Percentiles rank a stretch among this genome's conserved stretches.
Evolutionary conservation across 345 rosid genomes (phyloP).

Genomic region (Cochlearia excelsa): DNA sequence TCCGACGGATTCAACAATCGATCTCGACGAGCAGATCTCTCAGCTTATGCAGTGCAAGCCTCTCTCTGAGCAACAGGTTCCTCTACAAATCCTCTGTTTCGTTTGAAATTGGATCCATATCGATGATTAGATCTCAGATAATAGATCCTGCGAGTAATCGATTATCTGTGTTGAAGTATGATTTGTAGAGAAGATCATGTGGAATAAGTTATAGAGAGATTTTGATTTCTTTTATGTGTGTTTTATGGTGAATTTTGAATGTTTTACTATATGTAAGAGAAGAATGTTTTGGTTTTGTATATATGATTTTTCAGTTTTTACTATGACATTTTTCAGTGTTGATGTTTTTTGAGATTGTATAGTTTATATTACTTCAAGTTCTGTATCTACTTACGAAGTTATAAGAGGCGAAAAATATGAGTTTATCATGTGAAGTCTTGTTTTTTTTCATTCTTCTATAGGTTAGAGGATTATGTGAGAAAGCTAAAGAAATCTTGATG

Average conservation of each 20-base stretch:
- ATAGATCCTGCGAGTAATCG: too few species aligned
- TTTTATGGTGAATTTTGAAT: too few species aligned
- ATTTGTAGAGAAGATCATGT: too few species aligned
- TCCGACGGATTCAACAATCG: slow-evolving; percentile 51
- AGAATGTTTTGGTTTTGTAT: too few species aligned
- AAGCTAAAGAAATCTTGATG: slow-evolving; percentile 95
- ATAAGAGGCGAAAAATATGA: neutral
- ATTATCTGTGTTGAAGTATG: too few species aligned
- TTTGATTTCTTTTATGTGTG: too few species aligned
- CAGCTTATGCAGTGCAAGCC: slow-evolving; percentile 54
- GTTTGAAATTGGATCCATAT: slow-evolving; percentile 5
- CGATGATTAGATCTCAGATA: too few species aligned
- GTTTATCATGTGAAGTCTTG: slow-evolving; percentile 9
- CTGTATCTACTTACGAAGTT: neutral
- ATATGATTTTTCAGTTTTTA: too few species aligned
- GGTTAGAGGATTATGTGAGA: slow-evolving; percentile 91
- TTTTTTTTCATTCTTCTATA: slow-evolving; percentile 26
- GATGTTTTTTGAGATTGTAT: neutral
- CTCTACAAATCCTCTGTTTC: too few species aligned
- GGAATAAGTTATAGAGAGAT: too few species aligned
- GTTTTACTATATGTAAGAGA: too few species aligned
- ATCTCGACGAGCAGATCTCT: too few species aligned
- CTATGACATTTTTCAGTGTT: neutral
- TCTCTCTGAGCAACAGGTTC: slow-evolving; percentile 75
- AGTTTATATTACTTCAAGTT: neutral